Base-by-base conservation (phyloP, 805 yeast species). In the Starmerella floricola region DNA sequence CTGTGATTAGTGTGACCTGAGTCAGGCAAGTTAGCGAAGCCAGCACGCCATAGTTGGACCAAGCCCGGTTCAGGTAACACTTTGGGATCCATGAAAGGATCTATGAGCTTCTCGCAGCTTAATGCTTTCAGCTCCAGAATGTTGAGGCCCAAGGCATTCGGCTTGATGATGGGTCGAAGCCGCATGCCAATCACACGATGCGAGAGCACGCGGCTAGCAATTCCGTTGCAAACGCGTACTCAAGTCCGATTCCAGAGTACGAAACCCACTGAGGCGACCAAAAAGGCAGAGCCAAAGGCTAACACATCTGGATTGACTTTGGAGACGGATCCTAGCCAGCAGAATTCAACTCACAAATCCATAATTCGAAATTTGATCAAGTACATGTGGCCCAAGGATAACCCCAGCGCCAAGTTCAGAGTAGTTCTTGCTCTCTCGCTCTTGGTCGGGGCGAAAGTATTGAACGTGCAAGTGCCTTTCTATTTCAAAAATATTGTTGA, bases 381-480 rank as follows among this genome's bases (percentile, higher is more conserved):
- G 37, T 61, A 62, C 46, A 45, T 62, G 36, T 62, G 66, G 66
- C 66, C 66, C 33, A 59, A 61, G 41, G 49, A 51, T 46, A 55
- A 55, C 34, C 29, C 50, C 23, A 31, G 47, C 58, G 71, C 62
- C 45, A 81, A 76, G 57, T 52, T 73, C 24, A 66, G 98, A 35
- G 97, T 91, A 1, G 62, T 80, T 0, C 49, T 81, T 6, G 96
- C 97, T 0, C 58, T 91, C 15, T 53, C 76, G 0, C 65, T 91
- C 44, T 68, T 91, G 45, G 72, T 91, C 3, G 76, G 77, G 0
- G 80, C 96, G 16, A 91, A 91, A 59, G 57, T 91, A 6, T 66
- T 91, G 29, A 91, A 87, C 59, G 95, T 91, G 4, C 95, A 91
- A 60, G 98, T 91, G 5, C 98, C 98, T 0, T 86, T 91, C 58